Evolutionary conservation across 78 protist species (phyloP).

Genomic region (slime mould (Dictyostelium discoideum)): dicty_2.7 NC_007090.3:4025501-4026000

Average conservation of each 20-base stretch:
- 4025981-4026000: constrained; percentile 42
- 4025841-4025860: background rate
- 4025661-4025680: background rate
- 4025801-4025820: constrained; percentile 8
- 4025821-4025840: background rate
- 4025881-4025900: background rate
- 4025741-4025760: background rate
- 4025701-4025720: background rate
- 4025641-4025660: background rate
- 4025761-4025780: background rate
- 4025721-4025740: background rate
- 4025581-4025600: background rate
- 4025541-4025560: background rate
- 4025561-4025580: background rate
- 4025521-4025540: background rate
- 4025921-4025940: constrained; percentile 61
- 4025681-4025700: background rate
- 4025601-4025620: background rate
- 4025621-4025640: background rate
- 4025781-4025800: background rate
- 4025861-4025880: background rate
- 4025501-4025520: background rate
- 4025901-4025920: constrained; percentile 4
- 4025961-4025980: constrained; percentile 62
- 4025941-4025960: constrained; percentile 70